Base-by-base conservation (phyloP, 352 stramenopile genomes). In the Albugo laibachii region DNA sequence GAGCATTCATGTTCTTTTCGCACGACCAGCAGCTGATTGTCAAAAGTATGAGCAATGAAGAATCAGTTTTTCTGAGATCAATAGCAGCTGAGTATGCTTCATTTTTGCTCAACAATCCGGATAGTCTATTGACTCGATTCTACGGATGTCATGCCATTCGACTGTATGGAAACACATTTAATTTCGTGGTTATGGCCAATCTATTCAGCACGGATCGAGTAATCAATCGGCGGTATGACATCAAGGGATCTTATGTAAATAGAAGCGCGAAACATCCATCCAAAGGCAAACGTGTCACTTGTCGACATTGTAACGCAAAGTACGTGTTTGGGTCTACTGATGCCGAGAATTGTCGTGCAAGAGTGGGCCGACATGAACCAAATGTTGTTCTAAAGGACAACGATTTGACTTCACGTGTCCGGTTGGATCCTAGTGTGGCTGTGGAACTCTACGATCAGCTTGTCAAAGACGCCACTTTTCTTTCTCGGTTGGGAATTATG, bases 161-260 rank as follows among this genome's bases (percentile, higher is more conserved):
- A 0, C 24, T 91, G 20, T 91, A 91, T 52, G 76, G 76, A 56
- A 91, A 85, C 54, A 88, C 75, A 44, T 92, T 92, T 59, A 83
- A 92, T 60, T 92, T 92, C 47, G 75, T 92, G n/a, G 78, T 92
- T 18, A 92, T 92, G 78, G 73, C 75, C 6, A 92, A 92, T 41
- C 48, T 92, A 16, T 92, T 92, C 48, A 87, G 68, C 45, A 87
- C 83, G 18, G 80, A 79, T 36, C 68, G 88, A 52, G 77, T 87
- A 16, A 92, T 92, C 49, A 75, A 92, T 36, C 73, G 75, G 15
- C 69, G 78, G 4, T 92, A 92, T 56, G 78, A 92, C 45, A 86
- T 92, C 52, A 92, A 92, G 61, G 78, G 78, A 1, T 88, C 75
- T 8, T 92, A 76, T 75, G 75, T 92, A 15, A 92, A 92, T 57